Evolutionary conservation across 148 eudicot species (phyloP), one percentile per base, ranked within the genome.

Genomic region (Chenopodium berlandieri): DNA sequence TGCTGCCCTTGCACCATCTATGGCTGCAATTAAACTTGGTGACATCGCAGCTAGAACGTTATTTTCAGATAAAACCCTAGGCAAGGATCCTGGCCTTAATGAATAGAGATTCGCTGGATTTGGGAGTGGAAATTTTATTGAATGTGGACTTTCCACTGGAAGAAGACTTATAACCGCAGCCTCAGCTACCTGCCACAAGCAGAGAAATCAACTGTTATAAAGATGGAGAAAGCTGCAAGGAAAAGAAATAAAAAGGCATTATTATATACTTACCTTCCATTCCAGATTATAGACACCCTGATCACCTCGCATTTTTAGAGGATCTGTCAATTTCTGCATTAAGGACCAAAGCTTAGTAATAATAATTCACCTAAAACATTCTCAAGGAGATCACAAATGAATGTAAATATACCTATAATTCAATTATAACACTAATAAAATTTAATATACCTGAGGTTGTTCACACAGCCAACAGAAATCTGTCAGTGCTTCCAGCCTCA

Each of bases 221-320:
- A 34, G 14, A 31, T 9, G 32, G 20, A 32, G 72, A 32, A 25
- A n/a, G 27, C 23, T 25, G 8, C 19, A 52, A 56, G 10, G 68
- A 22, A 40, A 56, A 37, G 23, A 31, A 72, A 78, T 16, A 16
- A 30, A 50, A 19, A 71, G 67, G 56, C 5, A 69, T 27, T 58
- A 13, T 22, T 17, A 80, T 58, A 63, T 7, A 40, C 63, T 2
- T 81, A 91, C 97, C 97, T 86, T 93, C 31, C 82, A 85, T 66
- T 93, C 94, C 86, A 93, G 72, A 76, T 93, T 86, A 87, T 91
- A 93, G 37, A 93, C 90, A 68, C 94, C 94, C 76, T 90, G 90
- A 82, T 65, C 87, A 54, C 97, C 97, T 27, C 97, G 88, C 97
- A 90, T 91, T 81, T 91, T 90, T 63, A 91, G 76, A 71, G 94